Base-by-base conservation (phyloP, 306 rosid genomes). In the Leucaena leucocephala region DNA sequence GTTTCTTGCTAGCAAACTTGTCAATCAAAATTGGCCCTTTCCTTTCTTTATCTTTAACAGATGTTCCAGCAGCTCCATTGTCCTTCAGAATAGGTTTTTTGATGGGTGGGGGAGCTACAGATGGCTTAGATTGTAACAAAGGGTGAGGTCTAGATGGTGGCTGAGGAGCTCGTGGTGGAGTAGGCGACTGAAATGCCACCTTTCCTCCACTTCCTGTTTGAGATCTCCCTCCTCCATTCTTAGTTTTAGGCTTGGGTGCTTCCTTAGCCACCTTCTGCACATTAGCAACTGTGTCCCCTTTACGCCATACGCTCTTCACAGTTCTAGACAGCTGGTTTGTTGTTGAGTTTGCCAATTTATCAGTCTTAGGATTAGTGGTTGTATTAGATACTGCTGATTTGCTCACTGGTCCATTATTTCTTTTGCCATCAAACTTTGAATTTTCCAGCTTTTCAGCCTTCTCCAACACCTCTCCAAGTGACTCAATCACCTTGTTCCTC, bases 391-490 rank as follows among this genome's bases (percentile, higher is more conserved):
- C 61, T 2, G 71, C 76, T 1, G 87, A 89, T 84, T 74, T 91
- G 83, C 76, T 85, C 72, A 87, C 83, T 5, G 88, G 72, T 39
- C 84, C 83, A 21, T 85, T 86, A 79, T 70, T 87, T 68, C 70
- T 90, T 62, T 79, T 87, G 57, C 76, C 79, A 77, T 69, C 87
- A 64, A 82, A 64, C 71, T 78, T 85, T 5, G 92, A 48, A 71
- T 39, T 88, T 69, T 74, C 96, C 61, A 95, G 84, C 85, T 90
- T 95, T 75, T 93, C 98, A 27, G 96, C 99, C 91, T 90, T 95
- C 85, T 95, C 94, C 94, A 95, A 84, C 58, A 91, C 99, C 84
- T 93, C 98, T 63, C 98, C 99, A 44, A 95, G 97, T 0, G 99
- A 93, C 63, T 93, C 94, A 70, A 95, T 95, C 78, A 95, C 94